Conservation (phyloP, 164 flowering plant species). For the Berberis vulgaris region DNA sequence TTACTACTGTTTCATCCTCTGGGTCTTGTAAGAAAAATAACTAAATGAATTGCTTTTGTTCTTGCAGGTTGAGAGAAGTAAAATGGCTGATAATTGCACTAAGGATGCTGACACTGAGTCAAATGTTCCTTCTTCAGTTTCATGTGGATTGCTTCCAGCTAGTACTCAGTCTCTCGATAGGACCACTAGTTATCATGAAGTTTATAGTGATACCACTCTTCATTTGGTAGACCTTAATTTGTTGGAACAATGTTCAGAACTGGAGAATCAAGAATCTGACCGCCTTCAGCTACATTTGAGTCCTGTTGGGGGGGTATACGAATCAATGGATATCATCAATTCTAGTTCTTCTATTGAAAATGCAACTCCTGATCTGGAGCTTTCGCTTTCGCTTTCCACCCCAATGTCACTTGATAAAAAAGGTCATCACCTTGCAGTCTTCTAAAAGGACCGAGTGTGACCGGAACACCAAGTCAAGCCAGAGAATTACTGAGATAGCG, state of each 20-base stretch:
- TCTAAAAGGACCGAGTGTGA: conserved; percentile 35
- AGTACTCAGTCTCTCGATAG: conserved; percentile 2
- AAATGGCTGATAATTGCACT: neutral
- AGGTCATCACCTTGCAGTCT: conserved; percentile 22
- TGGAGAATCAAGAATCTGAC: conserved; percentile 6
- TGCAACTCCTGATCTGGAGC: conserved; percentile 36
- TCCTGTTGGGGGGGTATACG: neutral
- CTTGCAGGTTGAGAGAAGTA: conserved; percentile 23
- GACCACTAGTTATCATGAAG: conserved; percentile 3
- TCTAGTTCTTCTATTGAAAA: neutral
- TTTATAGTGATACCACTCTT: conserved; percentile 6
- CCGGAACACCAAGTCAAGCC: conserved; percentile 4
- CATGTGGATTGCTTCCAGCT: conserved; percentile 3
- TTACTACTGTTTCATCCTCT: neutral
- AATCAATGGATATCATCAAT: conserved; percentile 9
- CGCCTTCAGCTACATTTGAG: neutral
- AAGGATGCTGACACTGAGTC: conserved; percentile 5
- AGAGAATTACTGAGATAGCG: neutral
- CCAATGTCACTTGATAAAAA: conserved; percentile 28
- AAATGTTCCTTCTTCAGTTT: conserved; percentile 3
- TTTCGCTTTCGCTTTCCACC: conserved; percentile 43
- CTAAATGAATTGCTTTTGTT: neutral
- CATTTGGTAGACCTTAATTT: conserved; percentile 13
- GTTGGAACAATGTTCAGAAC: conserved; percentile 6
- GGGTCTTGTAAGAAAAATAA: neutral